A percentile compares a stretch with the other conserved stretches of the same genome.
These are phyloP conservation scores for Lasiodiplodia sp. DNA, from an alignment of 2,329 filamentous ascomycete genomes.

Conservation along the genomic window DNA sequence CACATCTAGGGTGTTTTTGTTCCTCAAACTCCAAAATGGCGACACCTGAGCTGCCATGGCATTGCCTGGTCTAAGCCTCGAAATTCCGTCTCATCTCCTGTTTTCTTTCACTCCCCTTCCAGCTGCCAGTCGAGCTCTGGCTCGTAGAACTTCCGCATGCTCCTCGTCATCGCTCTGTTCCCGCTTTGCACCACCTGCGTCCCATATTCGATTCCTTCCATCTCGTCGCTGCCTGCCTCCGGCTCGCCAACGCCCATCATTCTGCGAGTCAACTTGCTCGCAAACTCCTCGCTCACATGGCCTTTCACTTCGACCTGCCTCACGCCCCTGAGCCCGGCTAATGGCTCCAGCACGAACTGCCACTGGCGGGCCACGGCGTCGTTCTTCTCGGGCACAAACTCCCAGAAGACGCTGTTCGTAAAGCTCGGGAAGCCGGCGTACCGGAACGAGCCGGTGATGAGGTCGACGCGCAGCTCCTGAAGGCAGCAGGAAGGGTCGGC, in stretches of 20 bases:
- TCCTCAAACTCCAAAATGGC: not conserved
- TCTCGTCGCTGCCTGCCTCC: not conserved
- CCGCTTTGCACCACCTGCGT: slow-evolving; percentile 8
- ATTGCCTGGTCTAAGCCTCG: not conserved
- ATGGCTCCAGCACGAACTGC: slow-evolving; percentile 31
- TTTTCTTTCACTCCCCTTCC: not conserved
- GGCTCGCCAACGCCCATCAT: slow-evolving; percentile 3
- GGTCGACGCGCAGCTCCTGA: slow-evolving; percentile 15
- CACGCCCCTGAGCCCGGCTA: slow-evolving; percentile 21
- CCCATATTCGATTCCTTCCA: slow-evolving; percentile 7
- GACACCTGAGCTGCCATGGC: not conserved
- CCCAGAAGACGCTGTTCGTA: slow-evolving; percentile 19
- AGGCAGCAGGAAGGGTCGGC: not conserved
- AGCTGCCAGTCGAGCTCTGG: slow-evolving; percentile 29
- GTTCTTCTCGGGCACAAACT: slow-evolving; percentile 14
- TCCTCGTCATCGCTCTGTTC: slow-evolving; percentile 7
- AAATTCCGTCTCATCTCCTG: no score
- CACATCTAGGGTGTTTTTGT: not conserved
- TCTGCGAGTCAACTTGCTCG: not conserved
- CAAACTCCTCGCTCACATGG: slow-evolving; percentile 21
- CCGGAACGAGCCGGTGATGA: slow-evolving; percentile 20
- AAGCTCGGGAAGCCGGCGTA: slow-evolving; percentile 17
- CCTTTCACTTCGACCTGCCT: slow-evolving; percentile 20
- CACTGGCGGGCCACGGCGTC: slow-evolving; percentile 1
- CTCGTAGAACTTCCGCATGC: slow-evolving; percentile 29